A percentile compares a stretch with the other conserved stretches of the same genome.
Conservation (phyloP, 768 basidiomycete genomes). For the Lactarius quietus region DNA sequence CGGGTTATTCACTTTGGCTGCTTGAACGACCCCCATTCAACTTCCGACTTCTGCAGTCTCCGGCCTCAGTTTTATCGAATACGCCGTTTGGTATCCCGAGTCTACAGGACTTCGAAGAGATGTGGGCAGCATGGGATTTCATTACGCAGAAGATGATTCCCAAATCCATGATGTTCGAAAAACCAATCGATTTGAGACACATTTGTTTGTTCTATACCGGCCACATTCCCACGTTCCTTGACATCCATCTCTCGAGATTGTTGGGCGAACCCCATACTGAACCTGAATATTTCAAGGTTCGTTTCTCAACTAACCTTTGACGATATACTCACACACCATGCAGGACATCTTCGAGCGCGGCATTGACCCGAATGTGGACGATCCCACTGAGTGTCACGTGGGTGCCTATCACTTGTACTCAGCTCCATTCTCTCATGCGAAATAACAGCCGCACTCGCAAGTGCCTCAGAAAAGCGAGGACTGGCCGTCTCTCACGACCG, state of each 20-base stretch:
- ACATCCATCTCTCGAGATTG: conserved; percentile 80
- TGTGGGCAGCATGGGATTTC: conserved; percentile 91
- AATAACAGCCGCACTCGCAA: conserved; percentile 72
- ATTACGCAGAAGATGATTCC: conserved; percentile 86
- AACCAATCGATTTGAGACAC: conserved; percentile 91
- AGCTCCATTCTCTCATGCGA: neutral
- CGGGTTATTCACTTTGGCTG: conserved; percentile 83
- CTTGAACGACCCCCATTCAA: conserved; percentile 81
- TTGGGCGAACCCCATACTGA: conserved; percentile 77
- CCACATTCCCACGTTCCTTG: conserved; percentile 89
- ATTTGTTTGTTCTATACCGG: conserved; percentile 97
- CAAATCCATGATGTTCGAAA: conserved; percentile 76
- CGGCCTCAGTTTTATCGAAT: conserved; percentile 31
- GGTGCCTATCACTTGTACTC: conserved; percentile 29
- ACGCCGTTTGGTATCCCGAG: conserved; percentile 67
- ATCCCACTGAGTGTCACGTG: conserved; percentile 84
- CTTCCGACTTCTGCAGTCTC: conserved; percentile 60
- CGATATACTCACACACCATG: neutral
- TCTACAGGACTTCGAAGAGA: conserved; percentile 69
- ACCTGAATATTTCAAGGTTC: conserved; percentile 74
- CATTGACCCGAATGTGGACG: conserved; percentile 93
- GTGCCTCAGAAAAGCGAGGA: conserved; percentile 78
- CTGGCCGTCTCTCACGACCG: conserved; percentile 74
- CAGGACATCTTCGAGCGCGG: conserved; percentile 88
- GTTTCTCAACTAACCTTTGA: conserved; percentile 16